These are phyloP conservation scores for Litchi chinensis DNA, from an alignment of 345 rosid genomes.

Conservation along the genomic window DNA sequence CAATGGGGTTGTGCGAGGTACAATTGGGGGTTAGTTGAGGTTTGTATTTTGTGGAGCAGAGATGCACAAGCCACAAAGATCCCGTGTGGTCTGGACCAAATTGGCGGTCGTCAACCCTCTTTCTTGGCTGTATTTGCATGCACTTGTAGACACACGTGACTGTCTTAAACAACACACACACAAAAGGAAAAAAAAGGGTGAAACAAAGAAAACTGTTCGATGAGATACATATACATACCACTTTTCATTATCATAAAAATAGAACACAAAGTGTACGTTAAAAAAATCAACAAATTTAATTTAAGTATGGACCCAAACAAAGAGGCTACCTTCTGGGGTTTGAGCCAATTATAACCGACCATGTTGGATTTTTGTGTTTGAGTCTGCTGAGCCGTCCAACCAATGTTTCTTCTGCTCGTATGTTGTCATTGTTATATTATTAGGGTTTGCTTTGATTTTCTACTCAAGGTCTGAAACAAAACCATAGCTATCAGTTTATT, in stretches of 20 bases:
- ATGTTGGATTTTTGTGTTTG: background rate
- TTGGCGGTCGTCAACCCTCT: slow-evolving; percentile 73
- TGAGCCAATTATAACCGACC: slow-evolving; percentile 8
- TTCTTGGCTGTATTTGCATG: slow-evolving; percentile 30
- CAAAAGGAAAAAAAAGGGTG: background rate
- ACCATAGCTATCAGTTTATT: background rate
- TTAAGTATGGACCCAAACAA: background rate
- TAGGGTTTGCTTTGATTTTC: background rate
- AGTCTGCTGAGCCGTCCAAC: slow-evolving; percentile 4
- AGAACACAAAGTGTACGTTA: too few relatives aligned
- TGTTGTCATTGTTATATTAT: slow-evolving; percentile 2
- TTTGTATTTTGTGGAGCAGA: slow-evolving; percentile 21
- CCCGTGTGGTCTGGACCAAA: slow-evolving; percentile 68
- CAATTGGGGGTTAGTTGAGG: background rate
- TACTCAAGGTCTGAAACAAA: background rate
- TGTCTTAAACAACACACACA: background rate
- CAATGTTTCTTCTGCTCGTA: background rate
- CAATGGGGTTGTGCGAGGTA: background rate
- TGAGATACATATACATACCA: background rate
- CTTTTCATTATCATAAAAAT: background rate
- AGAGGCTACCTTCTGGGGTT: background rate
- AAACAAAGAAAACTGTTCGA: background rate
- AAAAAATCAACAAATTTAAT: too few relatives aligned
- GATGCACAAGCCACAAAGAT: slow-evolving; percentile 30
- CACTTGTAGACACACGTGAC: background rate